phyloP scores from a whole-genome alignment of 1,139 yeast genomes.

The Magnusiomyces magnusii region DNA sequence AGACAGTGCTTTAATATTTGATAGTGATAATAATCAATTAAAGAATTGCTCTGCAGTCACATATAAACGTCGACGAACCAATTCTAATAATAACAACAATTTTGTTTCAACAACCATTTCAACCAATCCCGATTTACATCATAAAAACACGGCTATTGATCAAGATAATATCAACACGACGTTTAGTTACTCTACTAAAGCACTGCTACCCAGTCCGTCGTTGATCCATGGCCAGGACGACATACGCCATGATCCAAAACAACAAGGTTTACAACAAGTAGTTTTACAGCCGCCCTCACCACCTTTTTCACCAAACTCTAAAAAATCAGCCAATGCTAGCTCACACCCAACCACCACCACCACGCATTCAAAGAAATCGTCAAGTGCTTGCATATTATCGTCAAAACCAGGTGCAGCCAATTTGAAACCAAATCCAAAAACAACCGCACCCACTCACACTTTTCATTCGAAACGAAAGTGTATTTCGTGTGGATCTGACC shows the following conservation, averaged over 20 bases:
- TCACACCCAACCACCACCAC: not conserved
- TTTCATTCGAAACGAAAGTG: constrained; percentile 40
- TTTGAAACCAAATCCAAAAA: too few relatives aligned
- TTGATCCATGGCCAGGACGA: not conserved
- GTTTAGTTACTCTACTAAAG: not conserved
- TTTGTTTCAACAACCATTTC: not conserved
- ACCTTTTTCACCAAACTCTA: constrained; percentile 6
- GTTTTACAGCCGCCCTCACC: constrained; percentile 6
- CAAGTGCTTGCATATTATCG: too few relatives aligned
- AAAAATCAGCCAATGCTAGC: not conserved
- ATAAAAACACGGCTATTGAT: not conserved
- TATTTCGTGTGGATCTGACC: constrained; percentile 84
- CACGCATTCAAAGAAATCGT: not conserved
- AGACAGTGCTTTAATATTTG: constrained; percentile 4
- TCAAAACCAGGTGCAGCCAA: too few relatives aligned
- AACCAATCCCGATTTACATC: not conserved
- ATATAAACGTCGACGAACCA: not conserved
- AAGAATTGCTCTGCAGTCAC: not conserved
- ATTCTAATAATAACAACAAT: not conserved
- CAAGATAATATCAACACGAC: not conserved
- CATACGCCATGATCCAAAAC: not conserved
- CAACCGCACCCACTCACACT: constrained; percentile 1
- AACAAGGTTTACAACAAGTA: not conserved
- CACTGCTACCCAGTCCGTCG: not conserved
- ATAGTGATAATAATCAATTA: constrained; percentile 12